Base-by-base conservation (phyloP, 176 grass and related monocot species). In the Neostapfia colusana region DNA sequence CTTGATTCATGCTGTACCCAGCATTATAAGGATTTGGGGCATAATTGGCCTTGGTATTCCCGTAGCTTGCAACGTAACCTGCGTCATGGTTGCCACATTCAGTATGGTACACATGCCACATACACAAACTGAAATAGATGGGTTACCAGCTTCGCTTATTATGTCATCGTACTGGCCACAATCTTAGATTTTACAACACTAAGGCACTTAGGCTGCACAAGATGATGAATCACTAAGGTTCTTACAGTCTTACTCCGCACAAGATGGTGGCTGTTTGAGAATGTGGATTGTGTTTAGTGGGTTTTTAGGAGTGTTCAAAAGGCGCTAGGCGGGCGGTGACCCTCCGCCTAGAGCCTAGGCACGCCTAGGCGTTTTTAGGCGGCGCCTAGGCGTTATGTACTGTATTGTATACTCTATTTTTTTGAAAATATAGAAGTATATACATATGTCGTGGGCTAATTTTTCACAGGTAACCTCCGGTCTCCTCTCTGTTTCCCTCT, bases 1-100 rank as follows among this genome's bases (percentile, higher is more conserved):
- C 91, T 82, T 86, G 87, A 87, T 83, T 93, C 71, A 83, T 83
- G 70, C 26, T 86, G 69, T 93, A 93, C 15, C 69, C 87, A 85
- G 78, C 50, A 60, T 58, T 78, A 72, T 87, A 90, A 69, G 77
- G 50, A 79, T 90, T 93, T 60, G 49, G 74, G 45, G 57, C 74
- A 79, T 87, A 90, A 75, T 38, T 79, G 31, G 53, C 81, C 59
- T 82, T 89, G 18, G 79, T 79, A 89, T 90, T 93, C 70, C 81
- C 85, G 36, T 90, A 93, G 82, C 73, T 76, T 76, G 84, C 91
- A 60, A 38, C 54, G 50, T 85, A 88, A 67, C 77, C 91, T 85
- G 79, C 51, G 76, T 24, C 58, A 63, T 42, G 25, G 14, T 50
- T 51, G 14, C 20, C 41, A 17, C 45, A 76, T 48, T 45, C 56